phyloP scores from a whole-genome alignment of 192 early-diverging fungal species.

The Backusella australiensis region DNA sequence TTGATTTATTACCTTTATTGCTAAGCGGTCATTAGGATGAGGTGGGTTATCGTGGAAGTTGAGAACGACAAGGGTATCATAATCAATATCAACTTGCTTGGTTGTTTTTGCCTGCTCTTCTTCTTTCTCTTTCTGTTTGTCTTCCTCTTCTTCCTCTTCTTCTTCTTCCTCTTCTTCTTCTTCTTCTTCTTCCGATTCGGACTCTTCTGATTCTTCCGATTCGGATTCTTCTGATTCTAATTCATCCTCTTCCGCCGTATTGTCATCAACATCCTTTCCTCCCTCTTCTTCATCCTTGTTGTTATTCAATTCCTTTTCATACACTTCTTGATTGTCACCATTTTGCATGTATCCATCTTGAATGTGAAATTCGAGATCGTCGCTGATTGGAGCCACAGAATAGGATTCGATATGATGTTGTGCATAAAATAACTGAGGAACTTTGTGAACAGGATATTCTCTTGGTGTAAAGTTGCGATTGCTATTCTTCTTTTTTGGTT shows the following conservation, averaged over 20 bases:
- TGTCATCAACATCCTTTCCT: too few relatives aligned
- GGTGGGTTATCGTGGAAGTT: neutral
- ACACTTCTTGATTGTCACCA: neutral
- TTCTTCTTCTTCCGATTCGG: neutral
- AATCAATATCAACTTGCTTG: neutral
- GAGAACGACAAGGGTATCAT: neutral
- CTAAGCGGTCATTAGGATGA: neutral
- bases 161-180: neutral
- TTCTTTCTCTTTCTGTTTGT: neutral
- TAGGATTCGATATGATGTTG: neutral
- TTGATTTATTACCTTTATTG: neutral
- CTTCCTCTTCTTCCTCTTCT: neutral
- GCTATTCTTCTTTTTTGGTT: neutral
- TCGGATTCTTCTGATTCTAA: neutral
- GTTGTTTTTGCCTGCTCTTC: neutral
- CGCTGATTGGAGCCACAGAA: neutral
- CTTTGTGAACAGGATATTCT: constrained; percentile 9
- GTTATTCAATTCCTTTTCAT: neutral
- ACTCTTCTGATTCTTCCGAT: neutral
- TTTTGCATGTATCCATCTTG: neutral
- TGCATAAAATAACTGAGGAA: constrained; percentile 6
- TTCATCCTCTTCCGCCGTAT: neutral
- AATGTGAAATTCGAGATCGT: neutral
- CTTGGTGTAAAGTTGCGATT: neutral
- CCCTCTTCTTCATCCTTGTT: neutral